Percentiles rank a stretch among this genome's conserved stretches.
Conservation (phyloP, 2,329 filamentous ascomycete genomes). For the Colletotrichum sp. region DNA sequence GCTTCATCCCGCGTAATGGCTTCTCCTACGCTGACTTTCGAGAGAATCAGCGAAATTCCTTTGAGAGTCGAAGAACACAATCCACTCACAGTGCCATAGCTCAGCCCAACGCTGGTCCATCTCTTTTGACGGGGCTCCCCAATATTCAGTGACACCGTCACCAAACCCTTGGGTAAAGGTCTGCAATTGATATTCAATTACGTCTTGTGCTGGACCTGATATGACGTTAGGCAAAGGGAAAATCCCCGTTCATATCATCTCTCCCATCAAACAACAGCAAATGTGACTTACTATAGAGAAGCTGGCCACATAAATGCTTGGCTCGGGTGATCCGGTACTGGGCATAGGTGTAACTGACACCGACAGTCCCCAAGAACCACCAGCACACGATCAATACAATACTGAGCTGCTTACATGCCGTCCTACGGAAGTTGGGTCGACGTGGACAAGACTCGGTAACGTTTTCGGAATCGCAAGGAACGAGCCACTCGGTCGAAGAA, state of each 20-base stretch:
- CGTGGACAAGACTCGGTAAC: not conserved
- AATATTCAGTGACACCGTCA: not conserved
- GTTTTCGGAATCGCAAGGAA: not conserved
- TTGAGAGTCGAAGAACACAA: not conserved
- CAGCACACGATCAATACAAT: not conserved
- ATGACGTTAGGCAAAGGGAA: not conserved
- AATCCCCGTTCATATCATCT: not conserved
- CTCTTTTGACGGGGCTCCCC: not conserved
- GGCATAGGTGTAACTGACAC: not conserved
- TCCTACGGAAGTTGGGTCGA: not conserved
- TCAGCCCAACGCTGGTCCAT: not conserved
- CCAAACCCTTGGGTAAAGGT: not conserved
- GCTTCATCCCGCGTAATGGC: not conserved
- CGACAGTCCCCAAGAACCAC: not conserved
- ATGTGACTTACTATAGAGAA: not conserved
- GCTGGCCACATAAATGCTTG: not conserved
- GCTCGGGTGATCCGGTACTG: not conserved
- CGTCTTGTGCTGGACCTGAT: not conserved
- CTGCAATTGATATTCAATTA: not conserved
- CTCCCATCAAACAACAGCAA: not conserved
- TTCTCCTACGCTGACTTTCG: not conserved
- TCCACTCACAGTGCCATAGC: not conserved
- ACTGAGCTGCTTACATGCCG: not conserved
- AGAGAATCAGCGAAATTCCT: not conserved
- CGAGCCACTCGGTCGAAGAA: not conserved